A percentile compares a stretch with the other conserved stretches of the same genome.
Conservation (phyloP, 2,329 filamentous ascomycete species). For the Nannizziopsis barbatae region DNA sequence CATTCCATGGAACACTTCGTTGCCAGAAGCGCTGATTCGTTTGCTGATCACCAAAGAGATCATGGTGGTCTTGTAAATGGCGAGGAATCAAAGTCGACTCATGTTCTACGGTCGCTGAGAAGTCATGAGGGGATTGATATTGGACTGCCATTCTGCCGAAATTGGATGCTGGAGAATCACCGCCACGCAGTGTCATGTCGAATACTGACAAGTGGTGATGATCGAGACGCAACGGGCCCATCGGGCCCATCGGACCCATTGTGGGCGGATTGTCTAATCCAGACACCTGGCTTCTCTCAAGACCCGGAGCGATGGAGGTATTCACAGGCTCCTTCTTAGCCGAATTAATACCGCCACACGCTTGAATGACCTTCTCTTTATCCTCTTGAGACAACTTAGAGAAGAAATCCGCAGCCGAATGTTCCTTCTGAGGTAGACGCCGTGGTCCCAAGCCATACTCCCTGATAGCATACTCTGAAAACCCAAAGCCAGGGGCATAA, state of each 20-base stretch:
- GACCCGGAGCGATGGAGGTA: slow-evolving; percentile 22
- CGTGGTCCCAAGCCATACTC: slow-evolving; percentile 29
- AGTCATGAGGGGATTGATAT: slow-evolving; percentile 34
- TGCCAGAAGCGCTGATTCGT: slow-evolving; percentile 37
- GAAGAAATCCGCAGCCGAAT: slow-evolving; percentile 34
- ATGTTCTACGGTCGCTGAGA: slow-evolving; percentile 27
- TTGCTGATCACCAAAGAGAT: slow-evolving; percentile 37
- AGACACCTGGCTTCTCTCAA: slow-evolving; percentile 11
- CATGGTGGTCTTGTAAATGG: slow-evolving; percentile 31
- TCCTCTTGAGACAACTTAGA: slow-evolving; percentile 29
- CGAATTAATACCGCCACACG: slow-evolving; percentile 33
- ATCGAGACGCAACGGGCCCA: slow-evolving; percentile 13
- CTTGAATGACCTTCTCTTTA: slow-evolving; percentile 35
- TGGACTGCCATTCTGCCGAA: slow-evolving; percentile 34
- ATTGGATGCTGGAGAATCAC: slow-evolving; percentile 34
- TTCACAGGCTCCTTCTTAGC: slow-evolving; percentile 15
- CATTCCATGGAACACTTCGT: slow-evolving; percentile 31
- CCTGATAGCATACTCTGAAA: slow-evolving; percentile 33
- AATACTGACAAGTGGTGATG: slow-evolving; percentile 30
- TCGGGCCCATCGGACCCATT: slow-evolving; percentile 16
- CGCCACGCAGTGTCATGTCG: slow-evolving; percentile 34
- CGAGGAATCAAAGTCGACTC: slow-evolving; percentile 20
- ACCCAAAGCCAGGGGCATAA: slow-evolving; percentile 34
- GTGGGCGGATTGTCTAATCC: slow-evolving; percentile 23
- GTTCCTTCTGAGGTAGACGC: slow-evolving; percentile 27